Conservation (phyloP, 2,329 filamentous ascomycete genomes). For the Aspergillus spinulosporus region DNA sequence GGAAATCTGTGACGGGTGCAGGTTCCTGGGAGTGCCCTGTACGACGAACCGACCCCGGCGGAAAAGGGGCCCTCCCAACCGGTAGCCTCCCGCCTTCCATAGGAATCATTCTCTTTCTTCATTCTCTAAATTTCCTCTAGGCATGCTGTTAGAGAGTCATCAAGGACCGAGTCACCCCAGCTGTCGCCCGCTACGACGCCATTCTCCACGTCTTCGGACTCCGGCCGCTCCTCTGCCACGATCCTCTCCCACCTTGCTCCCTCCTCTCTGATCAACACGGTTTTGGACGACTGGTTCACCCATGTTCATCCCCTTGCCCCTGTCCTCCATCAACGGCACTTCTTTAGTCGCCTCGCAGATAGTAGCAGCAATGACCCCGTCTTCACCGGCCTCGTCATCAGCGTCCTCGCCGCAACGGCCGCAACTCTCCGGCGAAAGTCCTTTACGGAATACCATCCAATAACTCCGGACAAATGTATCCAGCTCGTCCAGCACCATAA, state of each 20-base stretch:
- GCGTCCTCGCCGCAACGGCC: not conserved
- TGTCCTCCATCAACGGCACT: not conserved
- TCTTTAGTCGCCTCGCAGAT: not conserved
- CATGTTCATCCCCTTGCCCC: not conserved
- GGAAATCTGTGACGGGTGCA: not conserved
- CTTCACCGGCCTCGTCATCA: not conserved
- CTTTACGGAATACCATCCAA: not conserved
- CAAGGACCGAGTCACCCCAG: not conserved
- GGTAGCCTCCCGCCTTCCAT: not conserved
- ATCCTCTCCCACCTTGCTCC: not conserved
- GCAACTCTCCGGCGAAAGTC: not conserved
- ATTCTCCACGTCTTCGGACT: not conserved
- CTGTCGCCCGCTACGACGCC: not conserved
- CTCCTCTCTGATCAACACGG: not conserved
- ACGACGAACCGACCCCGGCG: not conserved
- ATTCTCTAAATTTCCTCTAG: not conserved
- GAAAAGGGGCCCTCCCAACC: not conserved
- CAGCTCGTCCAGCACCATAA: not conserved
- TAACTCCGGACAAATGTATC: not conserved
- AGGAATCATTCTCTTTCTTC: not conserved
- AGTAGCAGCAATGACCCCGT: not conserved
- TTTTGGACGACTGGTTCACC: conserved; percentile 1
- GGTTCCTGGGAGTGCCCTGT: not conserved
- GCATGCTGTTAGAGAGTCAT: not conserved
- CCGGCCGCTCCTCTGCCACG: not conserved